Evolutionary conservation across 2,329 filamentous ascomycete genomes (phyloP).

Genomic region (Cucurbitaria berberidis): DNA sequence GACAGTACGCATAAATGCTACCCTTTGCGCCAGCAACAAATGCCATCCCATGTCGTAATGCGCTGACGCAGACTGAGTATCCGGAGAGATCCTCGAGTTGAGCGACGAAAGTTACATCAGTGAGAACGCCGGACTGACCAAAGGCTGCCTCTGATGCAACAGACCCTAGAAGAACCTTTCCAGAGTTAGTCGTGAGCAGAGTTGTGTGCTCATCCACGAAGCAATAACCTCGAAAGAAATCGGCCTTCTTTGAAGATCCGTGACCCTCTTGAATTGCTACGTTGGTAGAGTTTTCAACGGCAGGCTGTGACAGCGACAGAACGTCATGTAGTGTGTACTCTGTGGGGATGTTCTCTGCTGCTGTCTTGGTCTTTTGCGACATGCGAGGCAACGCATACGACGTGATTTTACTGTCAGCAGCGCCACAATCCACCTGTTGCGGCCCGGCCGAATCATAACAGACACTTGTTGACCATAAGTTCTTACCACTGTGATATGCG

Average conservation of each 20-base stretch:
- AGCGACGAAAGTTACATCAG: slow-evolving; percentile 36
- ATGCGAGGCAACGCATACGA: slow-evolving; percentile 17
- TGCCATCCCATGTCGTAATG: slow-evolving; percentile 46
- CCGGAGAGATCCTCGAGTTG: slow-evolving; percentile 51
- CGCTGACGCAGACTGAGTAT: slow-evolving; percentile 55
- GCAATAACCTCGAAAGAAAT: slow-evolving; percentile 66
- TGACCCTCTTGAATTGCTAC: background rate
- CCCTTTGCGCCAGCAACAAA: slow-evolving; percentile 58
- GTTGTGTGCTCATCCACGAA: slow-evolving; percentile 63
- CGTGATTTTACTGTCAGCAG: slow-evolving; percentile 75
- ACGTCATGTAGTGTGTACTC: slow-evolving; percentile 40
- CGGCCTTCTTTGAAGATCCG: slow-evolving; percentile 32
- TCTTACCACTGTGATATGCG: slow-evolving; percentile 80
- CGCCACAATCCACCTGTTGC: slow-evolving; percentile 59
- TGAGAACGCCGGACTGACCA: slow-evolving; percentile 5
- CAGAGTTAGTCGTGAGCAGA: slow-evolving; percentile 64
- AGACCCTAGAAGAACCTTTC: slow-evolving; percentile 60
- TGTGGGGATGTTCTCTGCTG: slow-evolving; percentile 7
- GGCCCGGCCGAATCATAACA: slow-evolving; percentile 3
- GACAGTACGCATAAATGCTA: slow-evolving; percentile 48
- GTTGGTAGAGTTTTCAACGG: background rate
- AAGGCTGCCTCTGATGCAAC: slow-evolving; percentile 4
- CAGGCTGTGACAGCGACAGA: slow-evolving; percentile 13
- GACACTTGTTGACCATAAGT: slow-evolving; percentile 73
- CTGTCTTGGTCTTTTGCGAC: background rate